Percentiles rank a stretch among this genome's conserved stretches.
These are phyloP conservation scores for Penicillium nucicola DNA, from an alignment of 495 filamentous ascomycete genomes.

Conservation along the genomic window DNA sequence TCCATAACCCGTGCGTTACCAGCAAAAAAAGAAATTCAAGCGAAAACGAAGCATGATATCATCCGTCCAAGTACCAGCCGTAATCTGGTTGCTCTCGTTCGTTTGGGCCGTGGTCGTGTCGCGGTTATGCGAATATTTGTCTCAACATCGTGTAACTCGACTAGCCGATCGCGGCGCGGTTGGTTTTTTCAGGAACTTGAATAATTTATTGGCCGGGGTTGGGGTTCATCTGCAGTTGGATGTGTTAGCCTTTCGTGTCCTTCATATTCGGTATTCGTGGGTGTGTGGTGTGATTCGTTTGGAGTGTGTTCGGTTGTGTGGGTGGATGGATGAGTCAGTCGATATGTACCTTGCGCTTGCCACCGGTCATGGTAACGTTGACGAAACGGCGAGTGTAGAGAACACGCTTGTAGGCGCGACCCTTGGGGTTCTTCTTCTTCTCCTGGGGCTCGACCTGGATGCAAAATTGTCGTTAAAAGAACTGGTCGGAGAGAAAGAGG, in stretches of 20 bases:
- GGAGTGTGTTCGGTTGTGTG: constrained; percentile 2
- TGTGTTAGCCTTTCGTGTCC: constrained; percentile 19
- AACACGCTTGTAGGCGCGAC: constrained; percentile 97
- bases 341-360: constrained; percentile 90
- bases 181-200: constrained; percentile 22
- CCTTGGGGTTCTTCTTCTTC: constrained; percentile 74
- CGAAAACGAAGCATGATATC: constrained; percentile 34
- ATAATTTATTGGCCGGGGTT: constrained; percentile 35
- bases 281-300: not conserved
- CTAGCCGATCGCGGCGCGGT: constrained; percentile 22
- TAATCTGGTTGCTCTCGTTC: constrained; percentile 29
- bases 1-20: constrained; percentile 27
- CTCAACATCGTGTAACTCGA: constrained; percentile 28
- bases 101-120: constrained; percentile 23
- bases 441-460: constrained; percentile 42
- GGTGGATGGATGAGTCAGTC: constrained; percentile 11
- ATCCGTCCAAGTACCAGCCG: constrained; percentile 35
- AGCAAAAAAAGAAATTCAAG: constrained; percentile 26
- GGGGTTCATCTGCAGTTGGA: constrained; percentile 35
- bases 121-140: constrained; percentile 21
- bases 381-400: constrained; percentile 98
- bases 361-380: constrained; percentile 97
- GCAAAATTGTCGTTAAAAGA: constrained; percentile 21
- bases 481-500: constrained; percentile 6
- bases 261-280: constrained; percentile 1